phyloP scores from a whole-genome alignment of 2,329 filamentous ascomycete genomes.

The Neopestalotiopsis clavispora region DNA sequence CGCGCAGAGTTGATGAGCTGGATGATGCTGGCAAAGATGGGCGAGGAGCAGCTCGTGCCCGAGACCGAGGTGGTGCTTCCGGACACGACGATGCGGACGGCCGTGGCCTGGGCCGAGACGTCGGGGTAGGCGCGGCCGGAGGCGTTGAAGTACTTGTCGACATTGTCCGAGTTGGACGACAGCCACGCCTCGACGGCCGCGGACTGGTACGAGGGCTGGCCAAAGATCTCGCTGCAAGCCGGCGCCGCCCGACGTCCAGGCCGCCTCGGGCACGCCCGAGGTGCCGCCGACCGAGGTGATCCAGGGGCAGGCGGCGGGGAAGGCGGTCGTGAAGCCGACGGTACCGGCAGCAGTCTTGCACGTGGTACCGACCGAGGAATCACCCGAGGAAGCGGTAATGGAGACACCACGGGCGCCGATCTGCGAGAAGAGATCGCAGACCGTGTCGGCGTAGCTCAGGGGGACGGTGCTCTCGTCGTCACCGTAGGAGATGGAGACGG shows the following conservation, averaged over 20 bases:
- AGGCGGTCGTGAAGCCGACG: constrained; percentile 50
- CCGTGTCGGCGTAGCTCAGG: constrained; percentile 57
- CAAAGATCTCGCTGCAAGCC: constrained; percentile 57
- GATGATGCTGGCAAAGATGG: constrained; percentile 59
- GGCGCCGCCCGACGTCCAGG: constrained; percentile 53
- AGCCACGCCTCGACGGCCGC: constrained; percentile 49
- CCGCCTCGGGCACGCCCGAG: constrained; percentile 28
- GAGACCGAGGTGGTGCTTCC: constrained; percentile 31
- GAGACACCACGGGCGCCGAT: constrained; percentile 68
- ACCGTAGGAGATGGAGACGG: constrained; percentile 70
- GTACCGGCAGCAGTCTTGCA: constrained; percentile 56
- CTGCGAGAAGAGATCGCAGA: constrained; percentile 66
- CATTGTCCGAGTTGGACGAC: constrained; percentile 31
- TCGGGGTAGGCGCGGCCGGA: constrained; percentile 57
- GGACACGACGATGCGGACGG: constrained; percentile 44
- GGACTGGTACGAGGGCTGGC: constrained; percentile 50
- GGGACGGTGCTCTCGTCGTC: constrained; percentile 70
- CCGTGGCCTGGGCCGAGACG: constrained; percentile 50
- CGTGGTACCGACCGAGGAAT: constrained; percentile 57
- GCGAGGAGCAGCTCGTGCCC: constrained; percentile 52
- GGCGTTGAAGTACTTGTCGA: constrained; percentile 27
- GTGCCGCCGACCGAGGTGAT: constrained; percentile 35
- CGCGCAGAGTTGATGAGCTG: constrained; percentile 59
- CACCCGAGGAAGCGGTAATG: constrained; percentile 66
- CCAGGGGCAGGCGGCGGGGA: constrained; percentile 53